These are phyloP conservation scores for Arthrobotrys conoides DNA, from an alignment of 2,329 filamentous ascomycete species.

Conservation along the genomic window DNA sequence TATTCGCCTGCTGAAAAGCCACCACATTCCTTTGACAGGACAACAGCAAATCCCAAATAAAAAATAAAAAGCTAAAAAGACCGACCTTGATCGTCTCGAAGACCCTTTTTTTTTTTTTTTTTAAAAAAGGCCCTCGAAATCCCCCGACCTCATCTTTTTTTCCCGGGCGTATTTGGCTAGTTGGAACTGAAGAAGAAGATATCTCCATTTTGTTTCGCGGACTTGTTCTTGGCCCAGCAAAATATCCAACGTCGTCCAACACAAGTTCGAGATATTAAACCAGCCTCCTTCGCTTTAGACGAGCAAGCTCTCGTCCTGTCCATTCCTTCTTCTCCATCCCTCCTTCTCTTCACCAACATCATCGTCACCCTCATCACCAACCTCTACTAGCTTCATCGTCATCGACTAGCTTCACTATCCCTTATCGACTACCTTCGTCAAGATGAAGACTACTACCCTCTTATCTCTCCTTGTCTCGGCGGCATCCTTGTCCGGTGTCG, in stretches of 20 bases:
- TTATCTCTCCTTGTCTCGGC: slow-evolving; percentile 17
- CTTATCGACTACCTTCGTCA: neutral
- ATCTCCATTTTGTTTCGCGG: slow-evolving; percentile 40
- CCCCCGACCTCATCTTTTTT: slow-evolving; percentile 17
- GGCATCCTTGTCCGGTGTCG: slow-evolving; percentile 25
- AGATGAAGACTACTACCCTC: slow-evolving; percentile 47
- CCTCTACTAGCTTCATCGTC: slow-evolving; percentile 1
- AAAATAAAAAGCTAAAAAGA: neutral
- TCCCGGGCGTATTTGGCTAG: neutral
- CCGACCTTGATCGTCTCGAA: slow-evolving; percentile 19
- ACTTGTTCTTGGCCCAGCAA: slow-evolving; percentile 23
- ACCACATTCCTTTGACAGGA: slow-evolving; percentile 60
- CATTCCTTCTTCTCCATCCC: slow-evolving; percentile 1
- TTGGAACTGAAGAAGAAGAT: slow-evolving; percentile 22
- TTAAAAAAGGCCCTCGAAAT: neutral
- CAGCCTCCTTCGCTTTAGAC: slow-evolving; percentile 10
- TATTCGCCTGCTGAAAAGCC: slow-evolving; percentile 11
- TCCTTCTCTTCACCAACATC: neutral
- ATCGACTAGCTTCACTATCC: slow-evolving; percentile 8
- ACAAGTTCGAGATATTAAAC: slow-evolving; percentile 33
- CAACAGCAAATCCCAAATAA: slow-evolving; percentile 29
- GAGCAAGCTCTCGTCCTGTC: slow-evolving; percentile 54
- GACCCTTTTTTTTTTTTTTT: neutral
- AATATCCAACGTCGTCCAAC: slow-evolving; percentile 45
- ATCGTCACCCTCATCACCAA: slow-evolving; percentile 1